phyloP scores from a whole-genome alignment of 768 basidiomycete genomes.

The Podaxis sp. region DNA sequence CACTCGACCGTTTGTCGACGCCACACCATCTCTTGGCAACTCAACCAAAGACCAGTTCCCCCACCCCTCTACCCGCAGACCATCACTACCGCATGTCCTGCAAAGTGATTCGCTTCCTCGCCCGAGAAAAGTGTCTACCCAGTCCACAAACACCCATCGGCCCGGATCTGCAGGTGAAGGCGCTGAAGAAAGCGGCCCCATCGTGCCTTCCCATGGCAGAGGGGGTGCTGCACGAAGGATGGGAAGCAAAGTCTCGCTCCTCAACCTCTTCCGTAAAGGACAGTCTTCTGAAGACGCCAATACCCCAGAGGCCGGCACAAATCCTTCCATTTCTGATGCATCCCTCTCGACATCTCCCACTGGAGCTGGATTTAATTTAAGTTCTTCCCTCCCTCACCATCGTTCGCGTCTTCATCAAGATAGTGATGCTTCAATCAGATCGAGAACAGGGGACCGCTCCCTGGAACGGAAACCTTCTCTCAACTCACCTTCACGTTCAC shows the following conservation, averaged over 20 bases:
- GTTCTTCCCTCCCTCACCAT: background rate
- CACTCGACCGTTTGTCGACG: constrained; percentile 38
- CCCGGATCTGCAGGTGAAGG: constrained; percentile 74
- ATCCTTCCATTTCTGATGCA: background rate
- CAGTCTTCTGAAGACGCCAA: constrained; percentile 25
- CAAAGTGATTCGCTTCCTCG: constrained; percentile 25
- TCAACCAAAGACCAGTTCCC: constrained; percentile 22
- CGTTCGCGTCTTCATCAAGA: constrained; percentile 7
- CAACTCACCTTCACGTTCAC: constrained; percentile 20
- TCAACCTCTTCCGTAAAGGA: constrained; percentile 69
- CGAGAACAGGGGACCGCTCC: background rate
- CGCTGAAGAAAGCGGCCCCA: constrained; percentile 40
- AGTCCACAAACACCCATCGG: constrained; percentile 37
- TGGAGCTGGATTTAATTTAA: background rate
- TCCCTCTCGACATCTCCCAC: constrained; percentile 7
- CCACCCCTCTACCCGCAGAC: constrained; percentile 44
- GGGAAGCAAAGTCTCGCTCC: constrained; percentile 68
- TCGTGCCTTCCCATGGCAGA: constrained; percentile 27
- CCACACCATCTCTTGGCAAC: constrained; percentile 37
- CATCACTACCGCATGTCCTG: constrained; percentile 63
- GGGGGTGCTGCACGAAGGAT: constrained; percentile 39
- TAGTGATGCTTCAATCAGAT: constrained; percentile 13
- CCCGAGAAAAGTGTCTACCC: constrained; percentile 31
- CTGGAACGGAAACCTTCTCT: constrained; percentile 15
- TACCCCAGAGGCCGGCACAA: constrained; percentile 9